Conservation (phyloP, 768 basidiomycete species). For the Hypholoma fasciculare region DNA sequence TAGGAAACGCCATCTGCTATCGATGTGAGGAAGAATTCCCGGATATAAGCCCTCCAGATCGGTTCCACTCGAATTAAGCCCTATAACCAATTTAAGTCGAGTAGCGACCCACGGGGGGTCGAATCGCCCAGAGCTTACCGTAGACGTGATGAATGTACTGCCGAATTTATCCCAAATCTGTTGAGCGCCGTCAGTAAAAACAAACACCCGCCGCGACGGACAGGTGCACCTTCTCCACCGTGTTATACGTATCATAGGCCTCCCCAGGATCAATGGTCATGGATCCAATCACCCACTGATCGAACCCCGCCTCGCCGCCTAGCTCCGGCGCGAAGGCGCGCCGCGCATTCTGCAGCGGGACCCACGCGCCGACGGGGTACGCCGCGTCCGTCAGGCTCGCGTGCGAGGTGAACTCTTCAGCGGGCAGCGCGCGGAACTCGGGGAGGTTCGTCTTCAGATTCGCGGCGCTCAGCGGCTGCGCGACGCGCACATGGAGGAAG, state of each 20-base stretch:
- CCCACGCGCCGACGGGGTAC: conserved; percentile 52
- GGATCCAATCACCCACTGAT: conserved; percentile 59
- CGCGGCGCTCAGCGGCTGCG: conserved; percentile 34
- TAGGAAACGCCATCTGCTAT: conserved; percentile 75
- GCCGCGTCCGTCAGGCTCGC: conserved; percentile 37
- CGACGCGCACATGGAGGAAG: conserved; percentile 58
- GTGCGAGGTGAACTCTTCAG: conserved; percentile 27
- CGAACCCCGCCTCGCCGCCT: conserved; percentile 67
- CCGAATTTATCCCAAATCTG: conserved; percentile 80
- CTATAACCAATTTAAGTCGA: conserved; percentile 22
- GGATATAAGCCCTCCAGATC: conserved; percentile 59
- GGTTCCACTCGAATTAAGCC: conserved; percentile 53
- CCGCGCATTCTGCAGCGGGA: conserved; percentile 55
- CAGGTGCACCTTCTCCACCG: conserved; percentile 54
- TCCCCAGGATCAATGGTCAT: conserved; percentile 71
- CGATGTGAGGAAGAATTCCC: conserved; percentile 59
- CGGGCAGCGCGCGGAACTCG: conserved; percentile 51
- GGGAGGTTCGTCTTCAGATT: conserved; percentile 49
- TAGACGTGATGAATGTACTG: conserved; percentile 49
- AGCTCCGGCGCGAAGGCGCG: conserved; percentile 47
- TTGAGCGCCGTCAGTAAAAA: not conserved
- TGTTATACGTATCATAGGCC: conserved; percentile 74
- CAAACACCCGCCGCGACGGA: not conserved
- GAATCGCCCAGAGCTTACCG: conserved; percentile 33
- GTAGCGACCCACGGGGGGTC: not conserved